Evolutionary conservation across 2,329 filamentous ascomycete genomes (phyloP), one percentile per base, ranked within the genome.

Genomic region (Drechslerella dactyloides): DNA sequence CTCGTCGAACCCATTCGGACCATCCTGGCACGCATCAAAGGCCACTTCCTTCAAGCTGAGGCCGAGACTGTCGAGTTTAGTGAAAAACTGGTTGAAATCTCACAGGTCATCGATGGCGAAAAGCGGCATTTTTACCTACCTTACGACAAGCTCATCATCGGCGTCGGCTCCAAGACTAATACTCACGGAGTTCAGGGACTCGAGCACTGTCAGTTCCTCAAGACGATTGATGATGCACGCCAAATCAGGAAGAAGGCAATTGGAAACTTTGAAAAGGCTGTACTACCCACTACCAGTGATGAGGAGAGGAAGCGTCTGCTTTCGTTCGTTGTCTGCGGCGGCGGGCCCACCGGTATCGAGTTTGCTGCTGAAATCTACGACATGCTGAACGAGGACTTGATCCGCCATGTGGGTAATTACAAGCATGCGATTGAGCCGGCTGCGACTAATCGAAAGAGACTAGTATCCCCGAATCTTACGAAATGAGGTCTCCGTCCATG

Each of bases 321-420:
- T 2, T 97, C 94, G 0, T 99, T 99, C 77, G 94, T 97, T n/a
- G 83, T 99, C 65, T 93, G 91, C 78, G 94, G 94, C 60, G 94
- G 94, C 76, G 94, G 94, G 0, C 94, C 94, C 2, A 99, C 94
- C 0, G 94, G 94, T 72, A 94, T 99, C 37, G 94, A 99, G 79
- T 99, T 99, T 77, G 96, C 96, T 0, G 94, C 94, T 4, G 94
- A 99, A 79, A 84, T 99, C 5, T 97, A 90, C 79, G 94, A 99
- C 80, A 88, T 99, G 79, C 84, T 99, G 15, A 99, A 99, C 78
- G 96, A 99, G 79, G 94, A 99, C 78, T 81, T 99, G 48, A 53
- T 52, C 19, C 56, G 48, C 40, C 42, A 51, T 48, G 42, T 62
- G 23, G 66, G 51, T 13, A 35, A 37, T 10, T 23, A 5, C 15